Evolutionary conservation across 2,329 filamentous ascomycete species (phyloP).

Genomic region (Elsinoe arachidis): DNA sequence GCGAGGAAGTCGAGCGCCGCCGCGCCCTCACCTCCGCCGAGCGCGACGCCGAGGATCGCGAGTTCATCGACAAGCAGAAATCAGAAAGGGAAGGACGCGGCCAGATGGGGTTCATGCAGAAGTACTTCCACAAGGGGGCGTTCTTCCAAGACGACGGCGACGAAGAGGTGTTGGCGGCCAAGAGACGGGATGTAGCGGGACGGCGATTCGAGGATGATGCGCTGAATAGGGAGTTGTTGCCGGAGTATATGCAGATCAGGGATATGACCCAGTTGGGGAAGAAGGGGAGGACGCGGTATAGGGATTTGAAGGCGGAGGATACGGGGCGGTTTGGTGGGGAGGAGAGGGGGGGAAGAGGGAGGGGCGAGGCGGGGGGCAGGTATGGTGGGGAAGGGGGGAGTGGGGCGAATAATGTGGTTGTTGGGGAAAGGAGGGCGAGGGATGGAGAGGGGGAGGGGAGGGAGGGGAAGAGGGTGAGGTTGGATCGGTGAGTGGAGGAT

Average conservation of each 20-base stretch:
- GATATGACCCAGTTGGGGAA: conserved; percentile 91
- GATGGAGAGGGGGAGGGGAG: conserved; percentile 31
- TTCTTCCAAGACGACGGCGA: conserved; percentile 73
- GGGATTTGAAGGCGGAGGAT: conserved; percentile 79
- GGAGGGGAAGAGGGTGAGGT: conserved; percentile 37
- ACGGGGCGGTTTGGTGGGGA: conserved; percentile 73
- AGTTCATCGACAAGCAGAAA: conserved; percentile 65
- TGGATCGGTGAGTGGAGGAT: conserved; percentile 24
- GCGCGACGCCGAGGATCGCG: conserved; percentile 74
- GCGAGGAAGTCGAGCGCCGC: conserved; percentile 80
- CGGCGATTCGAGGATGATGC: conserved; percentile 75
- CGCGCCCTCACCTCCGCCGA: conserved; percentile 81
- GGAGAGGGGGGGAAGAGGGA: conserved; percentile 44
- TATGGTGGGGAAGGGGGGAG: conserved; percentile 44
- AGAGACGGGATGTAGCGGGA: conserved; percentile 78
- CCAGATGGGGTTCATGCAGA: conserved; percentile 84
- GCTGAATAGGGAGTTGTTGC: conserved; percentile 69
- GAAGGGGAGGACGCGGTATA: conserved; percentile 85
- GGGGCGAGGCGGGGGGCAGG: conserved; percentile 55
- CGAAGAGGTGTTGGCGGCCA: conserved; percentile 62
- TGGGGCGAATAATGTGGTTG: conserved; percentile 62
- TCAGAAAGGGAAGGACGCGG: conserved; percentile 66
- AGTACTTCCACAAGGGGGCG: conserved; percentile 93
- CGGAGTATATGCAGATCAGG: conserved; percentile 83
- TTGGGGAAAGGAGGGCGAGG: conserved; percentile 52